phyloP scores from a whole-genome alignment of 139 green algal genomes.

The Pleodorina starrii region DNA sequence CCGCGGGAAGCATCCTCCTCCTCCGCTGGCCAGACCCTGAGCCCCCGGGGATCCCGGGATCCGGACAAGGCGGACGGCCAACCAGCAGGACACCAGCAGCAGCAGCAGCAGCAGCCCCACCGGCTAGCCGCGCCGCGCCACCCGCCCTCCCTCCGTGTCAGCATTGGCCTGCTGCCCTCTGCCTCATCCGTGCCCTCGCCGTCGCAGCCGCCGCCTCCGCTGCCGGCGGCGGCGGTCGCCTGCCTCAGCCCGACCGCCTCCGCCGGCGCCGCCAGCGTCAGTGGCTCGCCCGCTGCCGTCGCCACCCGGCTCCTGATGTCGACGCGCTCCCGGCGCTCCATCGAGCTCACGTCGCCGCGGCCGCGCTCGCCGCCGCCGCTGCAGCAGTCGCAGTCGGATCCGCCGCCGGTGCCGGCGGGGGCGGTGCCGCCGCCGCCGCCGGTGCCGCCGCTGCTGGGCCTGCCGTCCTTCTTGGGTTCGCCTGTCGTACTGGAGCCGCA shows the following conservation, averaged over 20 bases:
- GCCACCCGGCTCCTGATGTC: neutral
- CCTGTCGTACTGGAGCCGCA: constrained; percentile 14
- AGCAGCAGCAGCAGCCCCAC: neutral
- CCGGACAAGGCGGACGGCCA: too few relatives aligned
- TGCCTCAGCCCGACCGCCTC: too few relatives aligned
- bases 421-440: neutral
- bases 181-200: neutral
- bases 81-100: too few relatives aligned
- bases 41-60: too few relatives aligned
- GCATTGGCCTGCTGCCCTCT: constrained; percentile 12
- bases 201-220: neutral
- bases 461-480: constrained; percentile 19
- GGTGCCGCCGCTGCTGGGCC: neutral
- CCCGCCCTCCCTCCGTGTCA: neutral
- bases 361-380: neutral
- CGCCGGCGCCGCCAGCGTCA: neutral
- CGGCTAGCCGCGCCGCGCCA: neutral
- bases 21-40: too few relatives aligned
- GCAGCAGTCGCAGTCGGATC: neutral
- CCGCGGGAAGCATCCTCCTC: too few relatives aligned
- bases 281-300: neutral
- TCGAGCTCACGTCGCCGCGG: neutral
- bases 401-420: neutral
- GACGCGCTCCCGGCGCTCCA: neutral
- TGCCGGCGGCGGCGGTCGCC: too few relatives aligned